Conservation (phyloP, 345 rosid genomes). For the Aethionema arabicum region DNA sequence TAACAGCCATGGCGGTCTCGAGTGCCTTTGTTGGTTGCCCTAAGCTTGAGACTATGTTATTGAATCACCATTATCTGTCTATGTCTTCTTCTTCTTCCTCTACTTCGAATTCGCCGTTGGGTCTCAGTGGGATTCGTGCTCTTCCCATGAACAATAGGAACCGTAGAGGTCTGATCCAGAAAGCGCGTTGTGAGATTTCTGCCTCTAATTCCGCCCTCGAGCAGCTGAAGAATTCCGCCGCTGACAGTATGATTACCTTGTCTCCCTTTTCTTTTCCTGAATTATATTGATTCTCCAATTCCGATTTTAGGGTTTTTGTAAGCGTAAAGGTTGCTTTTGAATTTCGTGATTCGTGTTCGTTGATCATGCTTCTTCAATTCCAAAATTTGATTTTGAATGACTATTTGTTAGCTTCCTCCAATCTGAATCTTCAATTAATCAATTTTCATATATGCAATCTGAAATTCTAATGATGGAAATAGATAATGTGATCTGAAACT, state of each 20-base stretch:
- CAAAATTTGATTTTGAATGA: background rate
- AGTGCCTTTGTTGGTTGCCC: constrained; percentile 46
- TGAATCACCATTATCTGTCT: constrained; percentile 38
- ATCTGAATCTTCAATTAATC: constrained; percentile 13
- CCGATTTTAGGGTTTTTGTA: background rate
- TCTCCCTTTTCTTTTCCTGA: background rate
- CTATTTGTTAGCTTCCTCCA: background rate
- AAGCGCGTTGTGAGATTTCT: constrained; percentile 46
- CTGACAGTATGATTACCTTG: constrained; percentile 45
- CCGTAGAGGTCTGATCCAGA: constrained; percentile 37
- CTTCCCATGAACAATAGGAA: constrained; percentile 32
- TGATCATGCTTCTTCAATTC: background rate
- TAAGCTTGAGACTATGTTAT: constrained; percentile 43
- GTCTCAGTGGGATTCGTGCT: constrained; percentile 34
- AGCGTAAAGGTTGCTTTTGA: constrained; percentile 4
- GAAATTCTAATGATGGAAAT: background rate
- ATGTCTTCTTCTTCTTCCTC: constrained; percentile 29
- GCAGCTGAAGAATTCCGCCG: constrained; percentile 65
- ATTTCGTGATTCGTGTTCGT: background rate
- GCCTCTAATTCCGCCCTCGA: constrained; percentile 53
- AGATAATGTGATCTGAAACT: constrained; percentile 14
- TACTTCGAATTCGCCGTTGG: constrained; percentile 35
- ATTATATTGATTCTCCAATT: background rate
- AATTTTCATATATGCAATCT: background rate
- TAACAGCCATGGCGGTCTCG: constrained; percentile 45